Conservation (phyloP, 2,329 filamentous ascomycete genomes). For the Ustulina deusta region DNA sequence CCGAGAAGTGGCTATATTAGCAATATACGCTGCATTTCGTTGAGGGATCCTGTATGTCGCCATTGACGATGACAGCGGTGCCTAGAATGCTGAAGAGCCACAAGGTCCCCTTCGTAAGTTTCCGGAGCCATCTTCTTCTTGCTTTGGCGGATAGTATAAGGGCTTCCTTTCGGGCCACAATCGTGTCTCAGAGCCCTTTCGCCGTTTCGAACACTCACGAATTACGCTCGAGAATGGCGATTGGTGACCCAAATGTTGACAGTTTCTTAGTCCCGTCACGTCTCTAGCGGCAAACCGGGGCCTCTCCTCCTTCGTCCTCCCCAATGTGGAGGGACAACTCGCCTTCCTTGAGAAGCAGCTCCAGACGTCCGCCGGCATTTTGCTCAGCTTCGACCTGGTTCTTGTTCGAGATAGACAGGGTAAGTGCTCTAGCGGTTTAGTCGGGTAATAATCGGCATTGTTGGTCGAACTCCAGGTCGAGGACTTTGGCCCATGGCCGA, state of each 20-base stretch:
- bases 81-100: conserved; percentile 56
- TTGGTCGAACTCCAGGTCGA: conserved; percentile 48
- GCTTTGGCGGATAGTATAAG: neutral
- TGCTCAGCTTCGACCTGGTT: conserved; percentile 66
- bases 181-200: neutral
- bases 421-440: conserved; percentile 7
- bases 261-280: conserved; percentile 64
- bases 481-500: conserved; percentile 57
- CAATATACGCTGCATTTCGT: conserved; percentile 83
- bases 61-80: conserved; percentile 43
- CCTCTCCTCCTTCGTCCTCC: conserved; percentile 58
- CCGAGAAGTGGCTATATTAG: conserved; percentile 69
- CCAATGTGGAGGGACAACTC: conserved; percentile 62
- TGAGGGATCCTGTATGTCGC: conserved; percentile 78
- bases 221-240: neutral
- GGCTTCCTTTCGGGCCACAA: neutral
- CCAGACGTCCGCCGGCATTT: conserved; percentile 63
- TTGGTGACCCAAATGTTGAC: neutral
- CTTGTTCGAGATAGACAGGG: conserved; percentile 54
- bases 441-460: neutral
- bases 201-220: neutral
- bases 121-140: neutral
- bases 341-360: conserved; percentile 64
- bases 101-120: conserved; percentile 58
- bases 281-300: conserved; percentile 58